These are phyloP conservation scores for Sporothrix humicola DNA, from an alignment of 2,329 filamentous ascomycete genomes.

Conservation along the genomic window DNA sequence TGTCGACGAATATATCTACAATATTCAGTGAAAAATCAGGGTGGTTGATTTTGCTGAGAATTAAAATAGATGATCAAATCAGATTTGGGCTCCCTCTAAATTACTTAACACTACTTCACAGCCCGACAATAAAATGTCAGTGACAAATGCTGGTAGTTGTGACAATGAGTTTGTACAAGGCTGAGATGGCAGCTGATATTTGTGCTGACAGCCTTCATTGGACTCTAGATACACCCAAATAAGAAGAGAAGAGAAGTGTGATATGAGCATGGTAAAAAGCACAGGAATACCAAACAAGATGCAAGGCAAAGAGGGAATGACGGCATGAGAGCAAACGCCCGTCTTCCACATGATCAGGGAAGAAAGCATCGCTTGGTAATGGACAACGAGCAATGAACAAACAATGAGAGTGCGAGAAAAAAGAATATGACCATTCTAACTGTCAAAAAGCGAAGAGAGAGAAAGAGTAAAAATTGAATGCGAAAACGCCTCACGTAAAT, in stretches of 20 bases:
- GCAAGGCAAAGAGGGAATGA: not conserved
- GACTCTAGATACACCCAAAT: not conserved
- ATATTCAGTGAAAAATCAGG: not conserved
- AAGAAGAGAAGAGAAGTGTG: conserved; percentile 8
- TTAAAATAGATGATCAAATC: not conserved
- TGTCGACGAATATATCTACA: not conserved
- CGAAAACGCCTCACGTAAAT: conserved; percentile 3
- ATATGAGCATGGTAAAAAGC: not conserved
- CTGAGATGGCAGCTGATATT: not conserved
- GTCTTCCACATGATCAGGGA: not conserved
- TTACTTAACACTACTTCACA: too few species aligned
- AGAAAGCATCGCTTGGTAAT: not conserved
- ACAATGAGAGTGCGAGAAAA: not conserved
- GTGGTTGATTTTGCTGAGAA: not conserved
- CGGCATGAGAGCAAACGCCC: not conserved
- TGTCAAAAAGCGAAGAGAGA: not conserved
- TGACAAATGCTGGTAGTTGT: too few species aligned
- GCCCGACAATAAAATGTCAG: too few species aligned
- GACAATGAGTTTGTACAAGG: not conserved
- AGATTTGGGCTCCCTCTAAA: not conserved
- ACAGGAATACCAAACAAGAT: not conserved
- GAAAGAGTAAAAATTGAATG: not conserved
- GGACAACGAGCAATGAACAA: not conserved
- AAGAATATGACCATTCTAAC: conserved; percentile 24
- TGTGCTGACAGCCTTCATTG: not conserved